Evolutionary conservation across 202 grass and related monocot species (phyloP), one percentile per base, ranked within the genome.

Genomic region (Digitaria exilis): DNA sequence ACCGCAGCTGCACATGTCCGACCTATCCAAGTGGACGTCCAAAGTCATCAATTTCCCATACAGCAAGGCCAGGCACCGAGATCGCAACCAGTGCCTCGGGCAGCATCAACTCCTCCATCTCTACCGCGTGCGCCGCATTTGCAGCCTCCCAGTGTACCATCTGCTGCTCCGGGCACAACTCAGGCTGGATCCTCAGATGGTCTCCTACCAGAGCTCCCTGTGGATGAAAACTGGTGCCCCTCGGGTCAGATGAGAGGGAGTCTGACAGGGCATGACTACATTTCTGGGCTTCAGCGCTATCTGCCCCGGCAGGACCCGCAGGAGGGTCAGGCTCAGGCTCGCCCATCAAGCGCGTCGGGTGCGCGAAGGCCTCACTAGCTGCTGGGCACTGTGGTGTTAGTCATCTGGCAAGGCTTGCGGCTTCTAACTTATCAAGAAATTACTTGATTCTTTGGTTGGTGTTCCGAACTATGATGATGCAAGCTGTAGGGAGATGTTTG

Each of bases 191-290:
- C 69, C 56, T 44, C 73, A 0, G 79, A 88, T 69, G 54, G 16
- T 21, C 26, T 71, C 55, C 60, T 17, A 22, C 54, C 29, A 16
- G 89, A 92, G 48, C 61, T 71, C 59, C 89, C 81, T 22, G 69
- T 82, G 78, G 93, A 96, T 46, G 83, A 87, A 2, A 91, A 88
- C 44, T 99, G 96, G 96, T 80, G 73, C 16, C 96, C 96, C 18
- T 85, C 87, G 0, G 96, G 93, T 26, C 87, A 14, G 44, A 99
- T 99, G 96, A 87, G 96, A 61, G 96, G 96, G 19, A 99, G 96
- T 76, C 81, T 99, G 26, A 95, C 88, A 60, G 96, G 96, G 19
- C 30, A 52, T 58, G 93, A 89, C 69, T 99, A 99, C 49, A 82
- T 22, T 48, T 73, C 64, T 68, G 96, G 93, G 0, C 57, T 99